Evolutionary conservation across 2,329 filamentous ascomycete species (phyloP).

Genomic region (Aspergillus pseudonomiae): DNA sequence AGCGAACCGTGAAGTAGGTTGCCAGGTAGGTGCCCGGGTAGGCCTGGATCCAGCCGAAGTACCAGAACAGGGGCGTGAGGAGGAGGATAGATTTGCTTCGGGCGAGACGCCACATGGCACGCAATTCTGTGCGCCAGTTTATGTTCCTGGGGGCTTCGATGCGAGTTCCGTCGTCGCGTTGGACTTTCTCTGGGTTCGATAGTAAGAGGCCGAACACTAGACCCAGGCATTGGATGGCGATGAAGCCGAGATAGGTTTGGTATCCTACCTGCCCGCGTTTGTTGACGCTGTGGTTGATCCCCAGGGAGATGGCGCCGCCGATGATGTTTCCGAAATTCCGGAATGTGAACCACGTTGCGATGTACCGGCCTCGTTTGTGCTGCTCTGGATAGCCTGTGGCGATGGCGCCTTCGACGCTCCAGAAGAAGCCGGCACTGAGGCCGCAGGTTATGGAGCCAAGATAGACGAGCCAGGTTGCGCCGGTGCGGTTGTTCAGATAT

Average conservation of each 20-base stretch:
- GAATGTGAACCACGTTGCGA: conserved; percentile 45
- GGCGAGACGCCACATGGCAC: conserved; percentile 40
- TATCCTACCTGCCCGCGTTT: conserved; percentile 29
- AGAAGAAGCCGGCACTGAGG: conserved; percentile 46
- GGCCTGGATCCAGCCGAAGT: conserved; percentile 41
- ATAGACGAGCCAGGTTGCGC: conserved; percentile 45
- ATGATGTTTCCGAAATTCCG: conserved; percentile 50
- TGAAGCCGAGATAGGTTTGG: conserved; percentile 50
- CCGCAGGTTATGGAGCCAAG: conserved; percentile 44
- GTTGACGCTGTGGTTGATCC: conserved; percentile 46
- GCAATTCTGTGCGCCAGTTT: conserved; percentile 35
- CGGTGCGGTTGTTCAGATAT: conserved; percentile 43
- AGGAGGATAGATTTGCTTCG: conserved; percentile 41
- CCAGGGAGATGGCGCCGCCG: conserved; percentile 55
- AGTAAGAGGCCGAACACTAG: conserved; percentile 48
- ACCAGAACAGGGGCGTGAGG: conserved; percentile 39
- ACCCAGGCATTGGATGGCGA: conserved; percentile 52
- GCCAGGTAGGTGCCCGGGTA: conserved; percentile 48
- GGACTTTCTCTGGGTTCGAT: conserved; percentile 50
- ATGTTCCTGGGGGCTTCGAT: conserved; percentile 26
- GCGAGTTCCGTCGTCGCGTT: conserved; percentile 46
- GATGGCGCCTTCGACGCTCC: conserved; percentile 47
- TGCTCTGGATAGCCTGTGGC: conserved; percentile 44
- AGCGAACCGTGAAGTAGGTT: conserved; percentile 48
- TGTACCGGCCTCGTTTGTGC: conserved; percentile 25